These are phyloP conservation scores for Ophiostoma populinum DNA, from an alignment of 2,329 filamentous ascomycete species.

Conservation along the genomic window DNA sequence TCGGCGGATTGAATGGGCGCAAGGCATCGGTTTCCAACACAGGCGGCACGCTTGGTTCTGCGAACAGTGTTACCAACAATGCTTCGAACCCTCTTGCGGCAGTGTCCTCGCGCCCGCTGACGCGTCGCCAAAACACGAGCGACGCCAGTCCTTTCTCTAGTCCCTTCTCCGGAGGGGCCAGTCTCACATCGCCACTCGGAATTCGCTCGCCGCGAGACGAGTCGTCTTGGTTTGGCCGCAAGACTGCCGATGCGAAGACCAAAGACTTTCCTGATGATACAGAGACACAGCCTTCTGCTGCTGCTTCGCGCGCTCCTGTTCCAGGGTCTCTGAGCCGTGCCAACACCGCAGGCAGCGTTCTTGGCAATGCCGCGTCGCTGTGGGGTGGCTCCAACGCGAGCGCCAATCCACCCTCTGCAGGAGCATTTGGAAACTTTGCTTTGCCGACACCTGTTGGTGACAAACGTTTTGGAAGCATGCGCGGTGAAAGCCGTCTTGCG, in stretches of 20 bases:
- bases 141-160: conserved; percentile 53
- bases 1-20: conserved; percentile 51
- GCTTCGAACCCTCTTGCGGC: conserved; percentile 46
- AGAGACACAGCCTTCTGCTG: conserved; percentile 26
- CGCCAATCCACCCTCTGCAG: conserved; percentile 37
- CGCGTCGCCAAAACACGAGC: conserved; percentile 65
- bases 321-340: conserved; percentile 34
- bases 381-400: conserved; percentile 31
- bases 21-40: conserved; percentile 73
- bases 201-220: conserved; percentile 45
- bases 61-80: conserved; percentile 21
- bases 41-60: too few species aligned
- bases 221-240: conserved; percentile 40
- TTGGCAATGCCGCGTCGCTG: conserved; percentile 23
- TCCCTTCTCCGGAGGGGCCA: conserved; percentile 34
- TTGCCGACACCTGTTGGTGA: conserved; percentile 44
- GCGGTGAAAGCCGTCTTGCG: conserved; percentile 71
- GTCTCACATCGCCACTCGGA: conserved; percentile 43
- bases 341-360: conserved; percentile 33
- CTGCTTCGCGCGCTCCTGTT: conserved; percentile 17
- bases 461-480: conserved; percentile 53
- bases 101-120: conserved; percentile 52
- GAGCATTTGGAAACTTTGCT: conserved; percentile 84
- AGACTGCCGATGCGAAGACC: conserved; percentile 35
- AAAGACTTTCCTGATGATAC: conserved; percentile 31